Conservation (phyloP, 176 grass and related monocot genomes). For the Chloris gayana region DNA sequence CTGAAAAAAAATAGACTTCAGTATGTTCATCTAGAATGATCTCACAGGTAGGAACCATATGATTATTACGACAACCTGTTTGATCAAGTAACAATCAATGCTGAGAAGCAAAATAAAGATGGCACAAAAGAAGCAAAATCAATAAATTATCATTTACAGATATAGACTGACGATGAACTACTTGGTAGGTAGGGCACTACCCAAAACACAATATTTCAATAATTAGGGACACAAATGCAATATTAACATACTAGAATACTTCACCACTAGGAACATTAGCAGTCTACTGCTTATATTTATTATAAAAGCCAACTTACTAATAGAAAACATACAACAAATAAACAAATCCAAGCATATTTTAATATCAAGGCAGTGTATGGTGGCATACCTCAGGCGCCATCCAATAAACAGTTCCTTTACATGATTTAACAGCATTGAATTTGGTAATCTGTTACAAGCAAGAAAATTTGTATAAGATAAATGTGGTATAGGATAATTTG, state of each 20-base stretch:
- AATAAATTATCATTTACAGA: background rate
- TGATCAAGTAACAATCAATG: slow-evolving; percentile 1
- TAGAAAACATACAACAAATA: slow-evolving; percentile 16
- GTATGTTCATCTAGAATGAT: slow-evolving; percentile 35
- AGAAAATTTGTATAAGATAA: slow-evolving; percentile 22
- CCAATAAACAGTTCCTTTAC: slow-evolving; percentile 98
- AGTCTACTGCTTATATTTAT: background rate
- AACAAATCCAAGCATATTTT: slow-evolving; percentile 12
- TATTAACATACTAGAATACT: background rate
- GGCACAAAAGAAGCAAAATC: background rate
- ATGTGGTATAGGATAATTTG: background rate
- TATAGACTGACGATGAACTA: slow-evolving; percentile 10
- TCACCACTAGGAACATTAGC: background rate
- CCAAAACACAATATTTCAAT: slow-evolving; percentile 17
- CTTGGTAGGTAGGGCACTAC: background rate
- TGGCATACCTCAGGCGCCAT: slow-evolving; percentile 97
- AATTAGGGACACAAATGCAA: slow-evolving; percentile 4
- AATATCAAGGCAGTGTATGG: slow-evolving; percentile 11
- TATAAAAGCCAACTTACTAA: slow-evolving; percentile 22
- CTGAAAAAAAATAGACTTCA: slow-evolving; percentile 60
- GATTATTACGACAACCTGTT: slow-evolving; percentile 6
- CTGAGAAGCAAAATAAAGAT: background rate
- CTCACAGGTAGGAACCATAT: slow-evolving; percentile 16
- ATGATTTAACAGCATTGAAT: slow-evolving; percentile 78
- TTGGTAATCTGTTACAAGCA: slow-evolving; percentile 72